Base-by-base conservation (phyloP, 2,329 filamentous ascomycete species). In the Aspergillus eucalypticola region DNA sequence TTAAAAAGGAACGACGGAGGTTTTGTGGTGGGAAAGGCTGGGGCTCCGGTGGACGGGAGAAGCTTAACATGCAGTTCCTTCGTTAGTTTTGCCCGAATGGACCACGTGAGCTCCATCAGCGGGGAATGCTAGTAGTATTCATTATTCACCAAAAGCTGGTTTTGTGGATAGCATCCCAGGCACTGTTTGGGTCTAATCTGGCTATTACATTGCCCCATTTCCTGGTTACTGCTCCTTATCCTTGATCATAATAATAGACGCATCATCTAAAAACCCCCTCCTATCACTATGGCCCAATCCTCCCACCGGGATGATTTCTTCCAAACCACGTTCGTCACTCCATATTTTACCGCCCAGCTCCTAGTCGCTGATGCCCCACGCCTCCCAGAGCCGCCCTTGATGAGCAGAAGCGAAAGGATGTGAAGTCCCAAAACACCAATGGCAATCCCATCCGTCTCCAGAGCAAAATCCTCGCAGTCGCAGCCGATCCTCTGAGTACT, bases 241-340 rank as follows among this genome's bases (percentile, higher is more conserved):
- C 5, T n/a, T 13, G 3, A 7, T 13, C 19, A 44, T 44, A 5
- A 35, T 25, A 54, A 32, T 21, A 11, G 3, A 10, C 5, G 1
- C n/a, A 19, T 42, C 7, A 17, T 21, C 25, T 17, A 2, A 2
- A 21, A 21, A 3, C 8, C 7, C 41, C 4, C n/a, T 21, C 6
- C 17, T 10, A 23, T 6, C 41, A 62, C 17, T 17, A 88, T 86
- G 81, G 89, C 90, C 75, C 84, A 86, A 64, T 90, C 90, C 27
- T 84, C 85, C 54, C 86, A 96, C 71, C 84, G 88, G 54, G 88
- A 90, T 29, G 87, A 95, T 72, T 98, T 96, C 81, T 98, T 98
- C 73, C 91, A 97, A 77, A 96, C 92, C 29, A 90, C 93, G 91
- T 95, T 79, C 77, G 88, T 75, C 39, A 46, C 27, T 49, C 51